These are phyloP conservation scores for Dillenia suffruticosa DNA, from an alignment of 164 flowering plant species.

Conservation along the genomic window DNA sequence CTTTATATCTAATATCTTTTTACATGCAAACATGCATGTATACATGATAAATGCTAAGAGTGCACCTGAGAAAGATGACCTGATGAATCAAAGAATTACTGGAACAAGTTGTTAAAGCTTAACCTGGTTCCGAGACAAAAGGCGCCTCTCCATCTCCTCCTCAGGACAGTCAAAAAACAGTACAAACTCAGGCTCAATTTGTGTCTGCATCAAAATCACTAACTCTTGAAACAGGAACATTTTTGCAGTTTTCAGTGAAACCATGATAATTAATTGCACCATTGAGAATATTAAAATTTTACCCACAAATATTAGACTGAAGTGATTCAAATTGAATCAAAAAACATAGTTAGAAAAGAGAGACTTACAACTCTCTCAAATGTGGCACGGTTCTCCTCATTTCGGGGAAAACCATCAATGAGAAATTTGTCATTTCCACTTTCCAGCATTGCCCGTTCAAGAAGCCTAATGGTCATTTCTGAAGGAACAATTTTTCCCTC, in stretches of 20 bases:
- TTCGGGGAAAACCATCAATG: slow-evolving; percentile 94
- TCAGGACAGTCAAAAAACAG: slow-evolving; percentile 82
- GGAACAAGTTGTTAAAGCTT: slow-evolving; percentile 3
- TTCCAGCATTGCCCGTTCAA: slow-evolving; percentile 69
- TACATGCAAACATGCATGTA: no score
- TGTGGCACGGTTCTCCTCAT: slow-evolving; percentile 93
- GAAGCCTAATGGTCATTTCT: slow-evolving; percentile 92
- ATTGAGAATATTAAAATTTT: no score
- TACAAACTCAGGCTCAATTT: slow-evolving; percentile 72
- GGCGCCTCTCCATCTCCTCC: slow-evolving; percentile 95
- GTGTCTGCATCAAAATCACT: slow-evolving; percentile 56
- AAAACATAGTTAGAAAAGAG: neutral
- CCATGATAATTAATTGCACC: no score
- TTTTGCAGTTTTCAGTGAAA: no score
- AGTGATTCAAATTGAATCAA: neutral
- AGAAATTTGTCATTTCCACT: slow-evolving; percentile 82
- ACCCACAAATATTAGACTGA: no score
- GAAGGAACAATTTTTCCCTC: slow-evolving; percentile 97
- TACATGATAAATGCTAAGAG: no score
- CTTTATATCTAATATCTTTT: no score
- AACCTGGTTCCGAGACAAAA: slow-evolving; percentile 85
- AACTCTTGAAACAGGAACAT: neutral
- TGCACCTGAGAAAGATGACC: neutral
- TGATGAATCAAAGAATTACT: neutral
- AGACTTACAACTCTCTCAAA: slow-evolving; percentile 78